A percentile compares a stretch with the other conserved stretches of the same genome.
These are phyloP conservation scores for Cadophora malorum DNA, from an alignment of 2,329 filamentous ascomycete genomes.

Conservation along the genomic window DNA sequence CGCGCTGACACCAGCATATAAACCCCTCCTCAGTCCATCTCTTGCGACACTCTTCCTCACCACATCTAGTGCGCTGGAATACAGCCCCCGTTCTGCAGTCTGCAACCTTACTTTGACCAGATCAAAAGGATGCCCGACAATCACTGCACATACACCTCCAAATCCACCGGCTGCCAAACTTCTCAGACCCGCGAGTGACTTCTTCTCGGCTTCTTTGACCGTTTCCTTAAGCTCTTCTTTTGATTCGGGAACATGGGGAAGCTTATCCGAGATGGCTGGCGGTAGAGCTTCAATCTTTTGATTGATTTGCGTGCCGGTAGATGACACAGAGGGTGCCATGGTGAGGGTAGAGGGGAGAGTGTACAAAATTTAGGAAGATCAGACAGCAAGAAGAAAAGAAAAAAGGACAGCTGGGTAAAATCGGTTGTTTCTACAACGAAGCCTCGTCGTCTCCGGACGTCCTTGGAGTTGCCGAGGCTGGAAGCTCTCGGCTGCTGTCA, in stretches of 20 bases:
- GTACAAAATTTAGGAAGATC: neutral
- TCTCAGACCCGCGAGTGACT: constrained; percentile 67
- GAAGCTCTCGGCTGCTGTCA: constrained; percentile 6
- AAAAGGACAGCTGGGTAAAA: constrained; percentile 8
- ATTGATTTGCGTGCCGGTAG: constrained; percentile 39
- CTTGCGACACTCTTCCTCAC: constrained; percentile 86
- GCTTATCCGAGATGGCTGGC: constrained; percentile 37
- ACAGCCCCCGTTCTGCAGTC: constrained; percentile 93
- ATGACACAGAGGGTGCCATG: constrained; percentile 39
- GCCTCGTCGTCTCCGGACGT: constrained; percentile 12
- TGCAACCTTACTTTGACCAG: constrained; percentile 97
- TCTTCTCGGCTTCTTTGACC: constrained; percentile 39
- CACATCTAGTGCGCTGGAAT: constrained; percentile 88
- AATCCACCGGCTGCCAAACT: constrained; percentile 90
- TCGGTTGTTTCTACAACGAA: constrained; percentile 14
- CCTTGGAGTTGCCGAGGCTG: constrained; percentile 14
- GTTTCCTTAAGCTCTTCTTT: constrained; percentile 45
- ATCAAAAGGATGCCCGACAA: constrained; percentile 97
- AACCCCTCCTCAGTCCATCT: constrained; percentile 79
- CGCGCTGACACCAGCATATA: constrained; percentile 97
- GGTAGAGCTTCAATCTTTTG: constrained; percentile 41
- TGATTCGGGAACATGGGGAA: constrained; percentile 45
- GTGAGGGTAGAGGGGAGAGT: constrained; percentile 21
- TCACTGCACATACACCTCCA: constrained; percentile 89
- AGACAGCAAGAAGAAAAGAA: neutral